Percentiles rank a stretch among this genome's conserved stretches.
Evolutionary conservation across 768 basidiomycete species (phyloP).

Genomic region (Hemileccinum impolitum): DNA sequence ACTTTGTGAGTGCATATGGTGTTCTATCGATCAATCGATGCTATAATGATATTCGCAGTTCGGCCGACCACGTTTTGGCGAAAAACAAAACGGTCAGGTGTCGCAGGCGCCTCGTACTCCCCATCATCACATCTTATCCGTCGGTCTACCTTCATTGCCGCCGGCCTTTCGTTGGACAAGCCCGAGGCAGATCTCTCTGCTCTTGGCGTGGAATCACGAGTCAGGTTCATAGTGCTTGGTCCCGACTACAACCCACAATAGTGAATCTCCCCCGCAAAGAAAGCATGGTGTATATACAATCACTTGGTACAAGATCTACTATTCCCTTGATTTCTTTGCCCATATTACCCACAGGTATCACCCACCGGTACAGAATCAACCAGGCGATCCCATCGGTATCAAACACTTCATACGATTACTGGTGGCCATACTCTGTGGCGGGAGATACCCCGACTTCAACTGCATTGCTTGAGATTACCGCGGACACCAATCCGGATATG

Average conservation of each 20-base stretch:
- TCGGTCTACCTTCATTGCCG: constrained; percentile 75
- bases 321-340: constrained; percentile 1
- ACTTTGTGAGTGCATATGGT: constrained; percentile 46
- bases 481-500: neutral
- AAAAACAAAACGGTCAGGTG: constrained; percentile 66
- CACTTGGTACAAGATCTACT: constrained; percentile 12
- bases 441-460: constrained; percentile 18
- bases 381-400: constrained; percentile 10
- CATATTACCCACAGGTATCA: constrained; percentile 6
- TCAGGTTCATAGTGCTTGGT: constrained; percentile 37
- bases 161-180: constrained; percentile 63
- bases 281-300: constrained; percentile 20
- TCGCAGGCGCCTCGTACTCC: constrained; percentile 67
- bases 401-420: constrained; percentile 31
- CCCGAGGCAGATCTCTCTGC: constrained; percentile 60
- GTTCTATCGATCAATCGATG: neutral
- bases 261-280: neutral
- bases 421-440: constrained; percentile 38
- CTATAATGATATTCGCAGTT: constrained; percentile 38
- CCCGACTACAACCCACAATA: constrained; percentile 37
- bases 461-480: constrained; percentile 5
- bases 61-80: constrained; percentile 85
- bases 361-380: constrained; percentile 11
- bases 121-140: constrained; percentile 72
- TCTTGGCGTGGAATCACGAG: constrained; percentile 56